These are phyloP conservation scores for Crithidia acanthocephali DNA, from an alignment of 208 protist genomes.

Conservation along the genomic window DNA sequence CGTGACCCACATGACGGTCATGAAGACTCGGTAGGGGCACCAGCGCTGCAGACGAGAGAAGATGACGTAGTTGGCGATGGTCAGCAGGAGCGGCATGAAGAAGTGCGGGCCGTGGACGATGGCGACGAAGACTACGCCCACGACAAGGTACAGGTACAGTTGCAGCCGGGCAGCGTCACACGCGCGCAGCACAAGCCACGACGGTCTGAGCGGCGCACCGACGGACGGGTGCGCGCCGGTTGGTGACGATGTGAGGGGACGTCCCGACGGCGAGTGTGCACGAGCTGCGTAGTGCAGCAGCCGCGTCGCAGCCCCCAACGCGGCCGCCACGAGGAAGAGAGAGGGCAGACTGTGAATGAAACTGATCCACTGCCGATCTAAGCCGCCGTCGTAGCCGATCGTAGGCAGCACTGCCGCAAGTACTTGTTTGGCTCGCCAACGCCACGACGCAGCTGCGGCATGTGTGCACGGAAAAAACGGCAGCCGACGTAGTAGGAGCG, in stretches of 20 bases:
- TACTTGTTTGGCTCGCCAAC: conserved; percentile 5
- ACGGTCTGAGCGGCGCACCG: conserved; percentile 18
- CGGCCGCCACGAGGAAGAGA: conserved; percentile 17
- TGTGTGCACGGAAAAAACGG: conserved; percentile 5
- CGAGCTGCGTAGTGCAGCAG: background rate
- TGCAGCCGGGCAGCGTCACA: conserved; percentile 2
- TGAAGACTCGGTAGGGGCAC: conserved; percentile 46
- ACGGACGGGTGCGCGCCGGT: too few species aligned
- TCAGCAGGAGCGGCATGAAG: conserved; percentile 34
- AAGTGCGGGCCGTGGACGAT: conserved; percentile 40
- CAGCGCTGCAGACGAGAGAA: conserved; percentile 42
- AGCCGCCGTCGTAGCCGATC: conserved; percentile 25
- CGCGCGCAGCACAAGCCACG: background rate
- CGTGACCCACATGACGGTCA: conserved; percentile 54
- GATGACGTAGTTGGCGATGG: conserved; percentile 43
- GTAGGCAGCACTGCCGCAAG: conserved; percentile 13
- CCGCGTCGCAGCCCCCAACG: conserved; percentile 12
- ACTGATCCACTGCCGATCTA: conserved; percentile 32
- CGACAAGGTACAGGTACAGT: background rate
- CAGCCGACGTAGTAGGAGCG: conserved; percentile 19
- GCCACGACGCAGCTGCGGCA: conserved; percentile 4
- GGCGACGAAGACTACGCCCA: conserved; percentile 29
- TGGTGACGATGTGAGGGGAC: background rate
- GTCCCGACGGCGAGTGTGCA: background rate
- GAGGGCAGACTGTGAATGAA: conserved; percentile 26